These are phyloP conservation scores for Talaromyces sp. DNA, from an alignment of 2,329 filamentous ascomycete genomes.

Conservation along the genomic window DNA sequence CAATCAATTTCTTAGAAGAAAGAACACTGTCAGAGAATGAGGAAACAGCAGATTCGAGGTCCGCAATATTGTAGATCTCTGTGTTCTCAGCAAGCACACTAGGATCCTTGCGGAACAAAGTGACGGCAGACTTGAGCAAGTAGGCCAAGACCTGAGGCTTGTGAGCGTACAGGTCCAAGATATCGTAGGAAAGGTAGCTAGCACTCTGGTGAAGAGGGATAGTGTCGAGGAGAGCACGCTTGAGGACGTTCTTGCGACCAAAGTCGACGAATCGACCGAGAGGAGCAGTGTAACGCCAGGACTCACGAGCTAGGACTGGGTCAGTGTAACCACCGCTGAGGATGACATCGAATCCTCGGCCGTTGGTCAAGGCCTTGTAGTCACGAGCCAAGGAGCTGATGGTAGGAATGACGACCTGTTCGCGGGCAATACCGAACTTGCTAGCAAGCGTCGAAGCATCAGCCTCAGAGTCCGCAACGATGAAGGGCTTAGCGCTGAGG, in stretches of 20 bases:
- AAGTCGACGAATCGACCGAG: conserved; percentile 34
- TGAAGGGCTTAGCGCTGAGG: conserved; percentile 23
- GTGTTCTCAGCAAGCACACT: neutral
- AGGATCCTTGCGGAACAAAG: neutral
- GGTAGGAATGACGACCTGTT: conserved; percentile 18
- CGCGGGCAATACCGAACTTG: conserved; percentile 9
- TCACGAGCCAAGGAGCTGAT: conserved; percentile 10
- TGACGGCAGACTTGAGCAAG: conserved; percentile 8
- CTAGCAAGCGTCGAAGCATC: conserved; percentile 14
- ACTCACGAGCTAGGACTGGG: conserved; percentile 18
- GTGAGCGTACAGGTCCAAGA: conserved; percentile 1
- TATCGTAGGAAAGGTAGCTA: conserved; percentile 7
- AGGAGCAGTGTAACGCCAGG: conserved; percentile 29
- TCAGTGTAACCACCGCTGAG: conserved; percentile 27
- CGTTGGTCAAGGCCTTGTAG: conserved; percentile 25
- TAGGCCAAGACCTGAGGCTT: conserved; percentile 4
- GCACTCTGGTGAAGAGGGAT: conserved; percentile 14
- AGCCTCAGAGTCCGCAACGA: conserved; percentile 20
- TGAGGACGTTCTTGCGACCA: conserved; percentile 27
- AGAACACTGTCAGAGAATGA: neutral
- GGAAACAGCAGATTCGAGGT: conserved; percentile 5
- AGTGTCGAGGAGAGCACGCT: conserved; percentile 4
- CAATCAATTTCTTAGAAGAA: neutral
- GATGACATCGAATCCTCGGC: conserved; percentile 36
- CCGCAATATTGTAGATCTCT: neutral